A percentile compares a stretch with the other conserved stretches of the same genome.
phyloP scores from a whole-genome alignment of 2,329 filamentous ascomycete genomes.

The Curvularia hawaiiensis region DNA sequence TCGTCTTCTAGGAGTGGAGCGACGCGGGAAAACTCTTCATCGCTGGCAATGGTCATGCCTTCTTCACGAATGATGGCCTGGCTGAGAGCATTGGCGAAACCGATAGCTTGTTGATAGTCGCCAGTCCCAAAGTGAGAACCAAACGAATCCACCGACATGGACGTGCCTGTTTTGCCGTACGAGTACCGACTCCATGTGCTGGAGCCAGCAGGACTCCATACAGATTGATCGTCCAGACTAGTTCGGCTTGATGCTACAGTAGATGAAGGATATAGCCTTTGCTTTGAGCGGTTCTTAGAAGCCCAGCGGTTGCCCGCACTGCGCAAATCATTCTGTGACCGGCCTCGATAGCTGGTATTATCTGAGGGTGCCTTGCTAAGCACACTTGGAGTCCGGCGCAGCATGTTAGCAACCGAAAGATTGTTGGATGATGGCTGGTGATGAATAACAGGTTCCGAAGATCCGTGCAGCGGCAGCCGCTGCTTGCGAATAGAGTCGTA shows the following conservation, averaged over 20 bases:
- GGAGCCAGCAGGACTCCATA: constrained; percentile 91
- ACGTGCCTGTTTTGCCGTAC: constrained; percentile 85
- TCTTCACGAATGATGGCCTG: constrained; percentile 97
- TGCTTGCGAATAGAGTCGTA: constrained; percentile 89
- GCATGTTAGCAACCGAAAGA: constrained; percentile 71
- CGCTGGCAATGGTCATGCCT: constrained; percentile 59
- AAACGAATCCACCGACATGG: constrained; percentile 91
- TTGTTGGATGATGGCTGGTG: constrained; percentile 60
- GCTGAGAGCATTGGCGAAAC: constrained; percentile 94
- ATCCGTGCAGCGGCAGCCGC: constrained; percentile 83
- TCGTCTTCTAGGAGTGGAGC: constrained; percentile 86
- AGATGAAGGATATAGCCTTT: constrained; percentile 74
- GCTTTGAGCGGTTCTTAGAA: constrained; percentile 83
- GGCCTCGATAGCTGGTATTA: constrained; percentile 72
- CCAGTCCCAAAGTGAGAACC: constrained; percentile 74
- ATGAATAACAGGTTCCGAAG: constrained; percentile 54
- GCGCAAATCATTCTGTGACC: constrained; percentile 66
- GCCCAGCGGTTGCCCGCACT: constrained; percentile 74
- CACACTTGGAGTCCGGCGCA: constrained; percentile 87
- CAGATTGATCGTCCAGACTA: constrained; percentile 88
- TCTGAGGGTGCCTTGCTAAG: constrained; percentile 94
- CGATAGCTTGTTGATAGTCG: constrained; percentile 95
- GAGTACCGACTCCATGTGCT: constrained; percentile 97
- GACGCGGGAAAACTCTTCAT: constrained; percentile 63
- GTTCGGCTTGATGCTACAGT: constrained; percentile 90